Conservation (phyloP, 1,139 yeast genomes). For the Pichia sp. region DNA sequence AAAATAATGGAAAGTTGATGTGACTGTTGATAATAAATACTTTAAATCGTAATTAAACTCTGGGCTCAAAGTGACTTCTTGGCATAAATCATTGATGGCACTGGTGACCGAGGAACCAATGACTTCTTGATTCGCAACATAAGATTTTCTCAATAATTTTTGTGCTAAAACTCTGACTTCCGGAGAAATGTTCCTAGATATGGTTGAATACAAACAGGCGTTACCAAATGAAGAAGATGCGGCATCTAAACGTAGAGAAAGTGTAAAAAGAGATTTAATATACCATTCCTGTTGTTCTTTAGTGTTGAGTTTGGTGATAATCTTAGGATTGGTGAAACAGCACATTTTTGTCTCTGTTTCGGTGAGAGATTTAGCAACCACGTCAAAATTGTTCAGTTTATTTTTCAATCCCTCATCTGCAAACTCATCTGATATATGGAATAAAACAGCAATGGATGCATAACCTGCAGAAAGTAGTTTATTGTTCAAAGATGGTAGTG, state of each 20-base stretch:
- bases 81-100: conserved; percentile 24
- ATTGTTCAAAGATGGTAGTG: conserved; percentile 40
- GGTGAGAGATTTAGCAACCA: conserved; percentile 24
- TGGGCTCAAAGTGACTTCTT: background rate
- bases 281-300: conserved; percentile 41
- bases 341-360: conserved; percentile 32
- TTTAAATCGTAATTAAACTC: conserved; percentile 24
- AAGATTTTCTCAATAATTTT: conserved; percentile 24
- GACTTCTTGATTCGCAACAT: conserved; percentile 20
- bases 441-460: conserved; percentile 25
- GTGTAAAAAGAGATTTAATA: conserved; percentile 31
- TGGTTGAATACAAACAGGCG: conserved; percentile 37
- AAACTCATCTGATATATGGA: conserved; percentile 4
- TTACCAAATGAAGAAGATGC: conserved; percentile 23
- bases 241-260: conserved; percentile 10
- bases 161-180: conserved; percentile 29
- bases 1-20: conserved; percentile 32
- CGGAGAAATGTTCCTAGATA: conserved; percentile 32
- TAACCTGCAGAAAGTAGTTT: conserved; percentile 44
- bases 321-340: conserved; percentile 37
- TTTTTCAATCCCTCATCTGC: conserved; percentile 7
- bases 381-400: conserved; percentile 14
- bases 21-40: conserved; percentile 35
- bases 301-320: conserved; percentile 38
- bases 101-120: conserved; percentile 22